phyloP scores from a whole-genome alignment of 805 yeast species.

The Kregervanrija delftensis region DNA sequence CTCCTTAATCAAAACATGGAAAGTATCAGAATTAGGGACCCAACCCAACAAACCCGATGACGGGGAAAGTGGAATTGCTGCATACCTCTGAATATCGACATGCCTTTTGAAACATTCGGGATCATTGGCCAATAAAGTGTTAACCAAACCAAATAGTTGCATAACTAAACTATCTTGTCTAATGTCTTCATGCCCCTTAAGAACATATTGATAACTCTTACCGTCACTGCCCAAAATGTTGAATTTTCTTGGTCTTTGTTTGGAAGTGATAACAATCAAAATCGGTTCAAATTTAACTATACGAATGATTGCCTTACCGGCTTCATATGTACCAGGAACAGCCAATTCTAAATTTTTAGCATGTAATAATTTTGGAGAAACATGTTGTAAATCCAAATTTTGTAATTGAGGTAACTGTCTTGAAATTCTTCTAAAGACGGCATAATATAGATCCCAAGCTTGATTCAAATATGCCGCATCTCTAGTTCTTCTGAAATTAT shows the following conservation, averaged over 20 bases:
- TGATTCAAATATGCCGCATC: conserved; percentile 87
- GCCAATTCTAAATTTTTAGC: conserved; percentile 80
- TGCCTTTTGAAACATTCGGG: conserved; percentile 96
- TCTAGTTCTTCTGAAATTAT: conserved; percentile 74
- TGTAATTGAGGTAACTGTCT: conserved; percentile 84
- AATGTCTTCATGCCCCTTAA: conserved; percentile 97
- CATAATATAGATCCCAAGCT: conserved; percentile 96
- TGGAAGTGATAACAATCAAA: conserved; percentile 82
- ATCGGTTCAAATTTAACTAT: conserved; percentile 76
- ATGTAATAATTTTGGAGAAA: conserved; percentile 80
- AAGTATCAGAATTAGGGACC: conserved; percentile 97
- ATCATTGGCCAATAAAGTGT: conserved; percentile 80
- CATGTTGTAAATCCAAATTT: conserved; percentile 83
- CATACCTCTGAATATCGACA: conserved; percentile 82
- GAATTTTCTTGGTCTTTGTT: conserved; percentile 89
- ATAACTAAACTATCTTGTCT: conserved; percentile 95
- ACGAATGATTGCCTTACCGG: conserved; percentile 71
- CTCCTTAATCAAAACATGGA: conserved; percentile 87
- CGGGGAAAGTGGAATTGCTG: conserved; percentile 95
- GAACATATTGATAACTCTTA: conserved; percentile 68
- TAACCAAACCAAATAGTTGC: conserved; percentile 95
- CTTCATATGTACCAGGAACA: conserved; percentile 87
- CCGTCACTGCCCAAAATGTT: conserved; percentile 86
- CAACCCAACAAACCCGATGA: conserved; percentile 94
- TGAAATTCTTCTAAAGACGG: conserved; percentile 85